Percentiles rank a stretch among this genome's conserved stretches.
Evolutionary conservation across 345 rosid species (phyloP).

Genomic region (Syzygium jambos): DNA sequence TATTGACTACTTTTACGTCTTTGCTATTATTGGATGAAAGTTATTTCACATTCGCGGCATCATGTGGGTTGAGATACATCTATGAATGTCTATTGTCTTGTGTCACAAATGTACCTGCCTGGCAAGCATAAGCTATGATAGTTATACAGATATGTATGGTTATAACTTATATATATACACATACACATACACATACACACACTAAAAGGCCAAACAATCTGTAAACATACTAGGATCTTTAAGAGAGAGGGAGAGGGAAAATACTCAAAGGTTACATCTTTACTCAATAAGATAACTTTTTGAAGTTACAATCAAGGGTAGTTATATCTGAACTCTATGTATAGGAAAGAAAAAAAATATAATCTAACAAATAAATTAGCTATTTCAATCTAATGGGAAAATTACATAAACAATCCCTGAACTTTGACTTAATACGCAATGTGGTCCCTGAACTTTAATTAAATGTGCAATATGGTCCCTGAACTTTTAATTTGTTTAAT

Average conservation of each 20-base stretch:
- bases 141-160: too few relatives aligned
- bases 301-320: neutral
- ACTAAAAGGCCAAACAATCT: too few relatives aligned
- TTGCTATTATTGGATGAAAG: neutral
- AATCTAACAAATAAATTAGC: neutral
- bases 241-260: neutral
- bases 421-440: too few relatives aligned
- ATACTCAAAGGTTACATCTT: neutral
- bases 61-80: neutral
- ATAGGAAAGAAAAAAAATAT: neutral
- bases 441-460: too few relatives aligned
- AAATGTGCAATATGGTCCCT: too few relatives aligned
- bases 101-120: too few relatives aligned
- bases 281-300: neutral
- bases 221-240: neutral
- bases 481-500: too few relatives aligned
- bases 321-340: neutral
- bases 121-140: too few relatives aligned
- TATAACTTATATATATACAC: too few relatives aligned
- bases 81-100: too few relatives aligned
- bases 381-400: neutral
- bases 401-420: too few relatives aligned
- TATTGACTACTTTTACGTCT: neutral
- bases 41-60: neutral
- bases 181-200: too few relatives aligned